Percentiles rank a stretch among this genome's conserved stretches.
phyloP scores from a whole-genome alignment of 306 rosid species.

The Acmispon strigosus region DNA sequence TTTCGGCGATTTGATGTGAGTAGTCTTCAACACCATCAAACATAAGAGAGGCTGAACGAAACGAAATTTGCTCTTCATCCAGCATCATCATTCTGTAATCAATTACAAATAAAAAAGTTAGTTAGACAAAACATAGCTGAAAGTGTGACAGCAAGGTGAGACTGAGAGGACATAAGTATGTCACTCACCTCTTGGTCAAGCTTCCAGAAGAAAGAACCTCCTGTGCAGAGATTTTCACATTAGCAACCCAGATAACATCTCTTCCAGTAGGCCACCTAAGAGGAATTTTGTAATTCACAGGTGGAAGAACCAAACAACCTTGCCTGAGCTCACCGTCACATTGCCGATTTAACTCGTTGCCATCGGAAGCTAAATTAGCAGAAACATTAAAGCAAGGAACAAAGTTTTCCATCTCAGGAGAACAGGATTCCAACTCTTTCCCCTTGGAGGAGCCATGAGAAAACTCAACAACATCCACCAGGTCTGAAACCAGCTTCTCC shows the following conservation, averaged over 20 bases:
- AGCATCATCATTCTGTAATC: slow-evolving; percentile 92
- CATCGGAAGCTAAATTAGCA: slow-evolving; percentile 42
- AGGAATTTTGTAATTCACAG: slow-evolving; percentile 83
- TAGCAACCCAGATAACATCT: slow-evolving; percentile 90
- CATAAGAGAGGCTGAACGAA: slow-evolving; percentile 90
- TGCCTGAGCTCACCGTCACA: slow-evolving; percentile 54
- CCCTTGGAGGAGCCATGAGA: slow-evolving; percentile 61
- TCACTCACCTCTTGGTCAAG: slow-evolving; percentile 77
- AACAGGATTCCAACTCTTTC: slow-evolving; percentile 78
- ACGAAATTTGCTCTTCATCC: slow-evolving; percentile 96
- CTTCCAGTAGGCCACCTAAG: slow-evolving; percentile 96
- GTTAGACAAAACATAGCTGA: neutral
- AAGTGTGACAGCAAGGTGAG: neutral
- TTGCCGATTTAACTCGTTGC: slow-evolving; percentile 44
- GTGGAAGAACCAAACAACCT: slow-evolving; percentile 72
- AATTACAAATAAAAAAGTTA: slow-evolving; percentile 21
- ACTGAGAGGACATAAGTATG: neutral
- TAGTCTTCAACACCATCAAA: slow-evolving; percentile 94
- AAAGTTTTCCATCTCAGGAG: slow-evolving; percentile 60
- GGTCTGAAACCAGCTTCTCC: slow-evolving; percentile 78
- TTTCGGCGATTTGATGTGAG: slow-evolving; percentile 97
- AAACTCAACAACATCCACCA: slow-evolving; percentile 86
- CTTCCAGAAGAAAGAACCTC: slow-evolving; percentile 97
- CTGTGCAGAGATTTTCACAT: slow-evolving; percentile 87
- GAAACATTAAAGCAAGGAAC: slow-evolving; percentile 88